These are phyloP conservation scores for Musa balbisiana DNA, from an alignment of 202 grass and related monocot genomes.

Conservation along the genomic window DNA sequence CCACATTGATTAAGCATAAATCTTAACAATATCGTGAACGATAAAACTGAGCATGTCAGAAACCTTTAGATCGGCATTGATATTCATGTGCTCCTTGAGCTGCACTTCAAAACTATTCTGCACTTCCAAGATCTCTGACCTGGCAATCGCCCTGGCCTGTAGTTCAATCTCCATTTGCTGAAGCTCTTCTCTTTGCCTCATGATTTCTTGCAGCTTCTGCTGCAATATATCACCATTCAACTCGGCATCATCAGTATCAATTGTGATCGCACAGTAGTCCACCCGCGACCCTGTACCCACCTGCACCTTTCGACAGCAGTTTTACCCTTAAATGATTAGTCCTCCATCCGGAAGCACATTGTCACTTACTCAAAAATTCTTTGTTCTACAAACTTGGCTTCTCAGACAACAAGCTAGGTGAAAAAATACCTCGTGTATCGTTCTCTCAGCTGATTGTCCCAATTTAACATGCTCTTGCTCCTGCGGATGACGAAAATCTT, in stretches of 20 bases:
- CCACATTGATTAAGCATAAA: slow-evolving; percentile 6
- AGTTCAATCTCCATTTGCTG: slow-evolving; percentile 72
- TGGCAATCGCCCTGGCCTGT: slow-evolving; percentile 43
- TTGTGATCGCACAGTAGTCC: slow-evolving; percentile 66
- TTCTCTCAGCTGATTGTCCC: slow-evolving; percentile 21
- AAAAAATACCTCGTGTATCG: slow-evolving; percentile 25
- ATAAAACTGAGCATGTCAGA: slow-evolving; percentile 5
- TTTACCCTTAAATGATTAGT: background rate
- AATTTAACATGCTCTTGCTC: slow-evolving; percentile 15
- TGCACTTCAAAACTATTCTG: slow-evolving; percentile 52
- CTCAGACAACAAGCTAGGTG: background rate
- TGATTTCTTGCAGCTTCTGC: slow-evolving; percentile 61
- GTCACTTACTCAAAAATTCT: too few relatives aligned
- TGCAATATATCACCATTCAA: slow-evolving; percentile 68
- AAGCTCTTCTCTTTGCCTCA: slow-evolving; percentile 58
- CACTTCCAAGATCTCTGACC: slow-evolving; percentile 50
- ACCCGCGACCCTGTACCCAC: slow-evolving; percentile 30
- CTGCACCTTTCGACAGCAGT: slow-evolving; percentile 30
- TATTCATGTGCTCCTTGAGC: slow-evolving; percentile 55
- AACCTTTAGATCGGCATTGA: slow-evolving; percentile 58
- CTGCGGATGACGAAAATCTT: background rate
- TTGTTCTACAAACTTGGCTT: too few relatives aligned
- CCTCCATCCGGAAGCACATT: background rate
- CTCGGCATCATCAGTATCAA: slow-evolving; percentile 40
- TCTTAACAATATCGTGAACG: background rate